Evolutionary conservation across 2,329 filamentous ascomycete species (phyloP), one percentile per base, ranked within the genome.

Genomic region (Cyphellophora attinorum): DNA sequence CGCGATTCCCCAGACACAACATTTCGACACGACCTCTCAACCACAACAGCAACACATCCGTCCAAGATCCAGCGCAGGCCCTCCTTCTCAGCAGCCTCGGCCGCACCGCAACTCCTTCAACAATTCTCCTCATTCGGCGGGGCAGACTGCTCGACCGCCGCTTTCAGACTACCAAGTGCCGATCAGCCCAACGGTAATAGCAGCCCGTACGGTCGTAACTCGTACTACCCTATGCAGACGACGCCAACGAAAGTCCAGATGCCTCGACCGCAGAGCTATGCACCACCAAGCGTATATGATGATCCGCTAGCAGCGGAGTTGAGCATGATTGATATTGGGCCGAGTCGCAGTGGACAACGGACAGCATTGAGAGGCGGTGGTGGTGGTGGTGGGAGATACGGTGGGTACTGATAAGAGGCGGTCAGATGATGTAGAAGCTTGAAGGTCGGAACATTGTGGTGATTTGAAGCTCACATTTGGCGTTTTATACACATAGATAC

Each of bases 271-370:
- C 29, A 31, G 17, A 16, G 29, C 18, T 31, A 31, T 21, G 29
- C 35, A 15, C 43, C 44, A n/a, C 41, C 43, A 11, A 25, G 19
- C 12, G 32, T 23, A 15, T 14, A 31, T 13, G 27, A 53, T 4
- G 64, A 62, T 40, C 69, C 72, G 5, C 53, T 79, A 31, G 74
- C 70, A 33, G 58, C 72, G 19, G 75, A 79, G 52, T 58, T 79
- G 45, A 68, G 59, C 38, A 58, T 56, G 5, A 68, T 69, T 41
- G 64, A 69, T 39, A 66, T 69, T 37, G 65, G 65, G 5, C 44
- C 45, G 13, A 44, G 39, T 15, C 39, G 45, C 39, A 45, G 44
- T 27, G 38, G 39, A 14, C 34, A 41, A 28, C 40, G 38, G 6
- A 28, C 38, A 11, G 27, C 42, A 31, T 32, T 41, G 17, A 37